Base-by-base conservation (phyloP, 305 asterid species). In the Fraxinus platypoda region DNA sequence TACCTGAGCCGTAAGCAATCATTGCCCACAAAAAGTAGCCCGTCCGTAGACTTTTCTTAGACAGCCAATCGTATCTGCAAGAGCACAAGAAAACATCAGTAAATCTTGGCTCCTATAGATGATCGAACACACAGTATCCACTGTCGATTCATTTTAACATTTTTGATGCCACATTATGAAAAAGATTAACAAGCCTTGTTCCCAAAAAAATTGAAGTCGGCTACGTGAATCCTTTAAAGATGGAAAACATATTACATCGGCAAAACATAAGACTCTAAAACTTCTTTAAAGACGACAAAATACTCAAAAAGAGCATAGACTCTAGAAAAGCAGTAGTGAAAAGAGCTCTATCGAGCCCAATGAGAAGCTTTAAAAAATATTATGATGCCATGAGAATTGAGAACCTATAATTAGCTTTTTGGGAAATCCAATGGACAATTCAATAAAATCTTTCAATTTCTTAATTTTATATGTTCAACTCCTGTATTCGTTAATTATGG, bases 1-100 rank as follows among this genome's bases (percentile, higher is more conserved):
- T 54, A 96, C 99, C 99, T 87, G 92, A 90, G 80, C 99, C 98
- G 68, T 93, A 96, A 75, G 99, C 97, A 70, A 91, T 33, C 98
- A 96, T 96, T 46, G 98, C 95, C 94, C 97, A 92, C 80, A 96
- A 74, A 72, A 96, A 96, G 88, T 96, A 96, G 71, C 99, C 99
- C 31, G 88, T 80, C 78, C 87, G 91, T 6, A 94, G 93, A 84
- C 88, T 90, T 89, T 89, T 94, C 71, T 90, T 93, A 33, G 98
- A 91, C 82, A 96, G 88, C 99, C 99, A 94, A 84, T 96, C 99
- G 57, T 92, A 93, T 90, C 98, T 96, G 89, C 82, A 86, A 87
- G 81, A 41, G 78, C n/a, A 59, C 34, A 30, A 34, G 59, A 73
- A 86, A 74, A 81, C 13, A 79, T 75, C 78, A 19, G 38, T 35